Evolutionary conservation across 352 stramenopile genomes (phyloP), one percentile per base, ranked within the genome.

Genomic region (Phytophthora vignae): DNA sequence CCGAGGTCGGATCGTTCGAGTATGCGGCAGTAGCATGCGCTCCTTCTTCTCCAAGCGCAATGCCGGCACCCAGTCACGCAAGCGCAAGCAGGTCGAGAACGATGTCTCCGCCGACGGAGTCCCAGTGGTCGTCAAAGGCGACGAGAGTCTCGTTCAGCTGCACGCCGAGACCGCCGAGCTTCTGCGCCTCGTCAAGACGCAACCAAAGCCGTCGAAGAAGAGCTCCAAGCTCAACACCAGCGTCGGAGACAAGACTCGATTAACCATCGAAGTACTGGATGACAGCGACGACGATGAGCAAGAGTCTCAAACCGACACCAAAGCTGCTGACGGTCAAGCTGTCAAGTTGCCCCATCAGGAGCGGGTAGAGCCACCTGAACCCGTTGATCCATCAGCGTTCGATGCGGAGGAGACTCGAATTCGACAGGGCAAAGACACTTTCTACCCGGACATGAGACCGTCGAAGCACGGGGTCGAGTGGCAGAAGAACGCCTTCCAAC

Each of bases 191-290:
- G 75, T 93, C 9, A 90, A 90, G 58, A 88, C 73, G 0, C 74
- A 83, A 2, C 60, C 67, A 11, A 76, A 78, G n/a, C 29, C 55
- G 7, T 6, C 38, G 2, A 64, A 74, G 22, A 82, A 69, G 63
- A 77, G 15, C 38, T 42, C 64, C n/a, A 82, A 71, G 50, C 19
- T 75, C 2, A 69, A 14, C 4, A 58, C 40, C 31, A 56, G 15
- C 19, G 22, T 25, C 3, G 42, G 52, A 27, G 55, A 42, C 5
- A 83, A 91, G 77, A 60, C 67, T 19, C 71, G 83, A 22, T 66
- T 90, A 55, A 94, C 87, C 1, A 92, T 94, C 48, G 85, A 94
- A 68, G 85, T 94, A 11, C 49, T 92, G 29, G 83, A 93, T 40
- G 75, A 85, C 25, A 78, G 80, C 0, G 72, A 86, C 2, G 68